Conservation (phyloP, 192 early-diverging fungal species). For the Mortierella hygrophila region DNA sequence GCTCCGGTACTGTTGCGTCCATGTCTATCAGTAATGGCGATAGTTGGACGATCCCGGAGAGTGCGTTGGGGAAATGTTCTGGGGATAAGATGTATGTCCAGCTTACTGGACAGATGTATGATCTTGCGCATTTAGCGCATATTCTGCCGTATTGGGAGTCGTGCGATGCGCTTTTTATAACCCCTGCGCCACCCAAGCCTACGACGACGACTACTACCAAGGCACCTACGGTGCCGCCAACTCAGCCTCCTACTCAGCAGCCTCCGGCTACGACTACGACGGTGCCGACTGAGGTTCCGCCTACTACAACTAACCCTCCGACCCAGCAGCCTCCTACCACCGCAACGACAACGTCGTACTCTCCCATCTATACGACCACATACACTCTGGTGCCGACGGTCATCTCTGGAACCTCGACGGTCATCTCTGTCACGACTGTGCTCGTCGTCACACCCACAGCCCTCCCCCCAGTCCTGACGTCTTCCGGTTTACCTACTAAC, state of each 20-base stretch:
- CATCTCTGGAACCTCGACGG: conserved; percentile 32
- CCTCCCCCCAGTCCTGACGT: not conserved
- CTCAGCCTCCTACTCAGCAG: conserved; percentile 13
- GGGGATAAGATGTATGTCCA: conserved; percentile 24
- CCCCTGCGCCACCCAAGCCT: not conserved
- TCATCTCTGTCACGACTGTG: conserved; percentile 16
- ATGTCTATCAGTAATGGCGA: conserved; percentile 17
- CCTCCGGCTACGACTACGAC: conserved; percentile 5
- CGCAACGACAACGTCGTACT: not conserved
- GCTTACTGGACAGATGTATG: conserved; percentile 19
- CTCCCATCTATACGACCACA: conserved; percentile 15
- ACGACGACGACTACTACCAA: not conserved
- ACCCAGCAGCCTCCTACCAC: not conserved
- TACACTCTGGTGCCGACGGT: conserved; percentile 25
- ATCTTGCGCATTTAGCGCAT: conserved; percentile 9
- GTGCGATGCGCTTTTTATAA: conserved; percentile 12
- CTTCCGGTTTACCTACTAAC: not conserved
- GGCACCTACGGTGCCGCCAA: conserved; percentile 12
- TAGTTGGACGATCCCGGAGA: conserved; percentile 22
- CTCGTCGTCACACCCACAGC: not conserved
- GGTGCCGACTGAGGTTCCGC: not conserved
- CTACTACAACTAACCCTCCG: not conserved
- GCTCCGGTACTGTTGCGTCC: conserved; percentile 6
- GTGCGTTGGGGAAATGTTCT: conserved; percentile 16
- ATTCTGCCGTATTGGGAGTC: conserved; percentile 4